Conservation (phyloP, 371 early-diverging fungal species). For the Quaeritorhiza haematococci region DNA sequence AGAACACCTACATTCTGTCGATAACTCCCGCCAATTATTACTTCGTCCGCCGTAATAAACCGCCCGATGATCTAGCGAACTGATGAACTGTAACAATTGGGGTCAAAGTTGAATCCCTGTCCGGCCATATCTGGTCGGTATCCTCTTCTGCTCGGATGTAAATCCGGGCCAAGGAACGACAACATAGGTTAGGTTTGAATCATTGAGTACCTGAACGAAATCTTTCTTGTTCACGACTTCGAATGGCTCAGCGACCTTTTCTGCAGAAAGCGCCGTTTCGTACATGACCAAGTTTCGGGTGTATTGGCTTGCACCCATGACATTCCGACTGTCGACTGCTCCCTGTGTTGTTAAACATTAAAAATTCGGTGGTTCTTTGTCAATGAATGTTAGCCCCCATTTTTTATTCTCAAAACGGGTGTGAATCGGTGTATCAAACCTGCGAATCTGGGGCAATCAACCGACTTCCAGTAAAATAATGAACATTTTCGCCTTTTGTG, state of each 20-base stretch:
- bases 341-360: slow-evolving; percentile 6
- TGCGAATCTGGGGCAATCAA: slow-evolving; percentile 28
- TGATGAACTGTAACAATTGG: slow-evolving; percentile 20
- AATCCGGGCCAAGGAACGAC: neutral
- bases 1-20: slow-evolving; percentile 19
- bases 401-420: neutral
- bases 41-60: slow-evolving; percentile 34
- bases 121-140: neutral
- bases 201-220: slow-evolving; percentile 23
- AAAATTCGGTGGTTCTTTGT: neutral
- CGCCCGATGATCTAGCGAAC: slow-evolving; percentile 26
- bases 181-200: too few species aligned
- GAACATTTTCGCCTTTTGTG: slow-evolving; percentile 29
- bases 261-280: slow-evolving; percentile 10
- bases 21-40: slow-evolving; percentile 37
- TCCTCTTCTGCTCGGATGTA: neutral
- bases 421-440: slow-evolving; percentile 7
- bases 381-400: neutral
- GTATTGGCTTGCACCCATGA: slow-evolving; percentile 33
- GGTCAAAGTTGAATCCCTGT: neutral
- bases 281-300: slow-evolving; percentile 19
- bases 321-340: slow-evolving; percentile 25
- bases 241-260: slow-evolving; percentile 15
- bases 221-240: slow-evolving; percentile 38
- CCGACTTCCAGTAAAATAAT: slow-evolving; percentile 32